Percentiles rank a stretch among this genome's conserved stretches.
These are phyloP conservation scores for Millerozyma miso DNA, from an alignment of 805 yeast species.

Conservation along the genomic window DNA sequence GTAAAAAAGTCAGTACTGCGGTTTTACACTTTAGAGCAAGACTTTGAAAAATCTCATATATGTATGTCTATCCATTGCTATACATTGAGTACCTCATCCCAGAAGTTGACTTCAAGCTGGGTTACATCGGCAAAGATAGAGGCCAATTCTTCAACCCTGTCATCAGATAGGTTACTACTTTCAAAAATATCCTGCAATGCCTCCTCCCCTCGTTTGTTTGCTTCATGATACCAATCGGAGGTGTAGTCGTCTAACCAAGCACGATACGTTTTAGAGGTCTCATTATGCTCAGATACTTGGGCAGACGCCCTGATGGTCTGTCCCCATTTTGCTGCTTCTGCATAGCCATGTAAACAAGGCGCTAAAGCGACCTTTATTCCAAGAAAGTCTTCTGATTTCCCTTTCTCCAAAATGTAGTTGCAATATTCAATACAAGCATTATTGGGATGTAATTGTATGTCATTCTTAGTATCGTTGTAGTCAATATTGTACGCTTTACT, in stretches of 20 bases:
- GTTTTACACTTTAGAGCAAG: neutral
- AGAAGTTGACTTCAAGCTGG: slow-evolving; percentile 59
- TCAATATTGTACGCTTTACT: slow-evolving; percentile 34
- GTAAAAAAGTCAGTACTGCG: neutral
- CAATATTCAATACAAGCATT: slow-evolving; percentile 59
- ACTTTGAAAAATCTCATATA: too few relatives aligned
- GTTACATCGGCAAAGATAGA: slow-evolving; percentile 59
- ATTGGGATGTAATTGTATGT: slow-evolving; percentile 46
- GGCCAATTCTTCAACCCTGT: slow-evolving; percentile 48
- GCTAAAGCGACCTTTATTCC: slow-evolving; percentile 65
- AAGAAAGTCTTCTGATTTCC: slow-evolving; percentile 52
- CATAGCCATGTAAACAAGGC: slow-evolving; percentile 75
- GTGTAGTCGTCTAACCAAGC: slow-evolving; percentile 64
- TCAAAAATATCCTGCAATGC: slow-evolving; percentile 43
- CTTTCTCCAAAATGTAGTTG: slow-evolving; percentile 52
- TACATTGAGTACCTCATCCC: slow-evolving; percentile 47
- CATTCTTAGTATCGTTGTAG: slow-evolving; percentile 34
- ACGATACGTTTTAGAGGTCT: slow-evolving; percentile 28
- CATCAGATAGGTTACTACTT: slow-evolving; percentile 29
- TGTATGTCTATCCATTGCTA: too few relatives aligned
- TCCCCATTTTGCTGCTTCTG: slow-evolving; percentile 47
- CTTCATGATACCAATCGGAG: slow-evolving; percentile 53
- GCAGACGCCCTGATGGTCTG: slow-evolving; percentile 11
- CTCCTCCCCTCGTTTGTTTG: slow-evolving; percentile 47
- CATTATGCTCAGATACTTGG: slow-evolving; percentile 15